Evolutionary conservation across 306 rosid species (phyloP).

Genomic region (Medicago truncatula): MtrunA17r5.0-ANR NC_053044.1:27508001-27508500

Average conservation of each 20-base stretch:
- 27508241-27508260: not conserved
- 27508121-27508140: constrained; percentile 84
- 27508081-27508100: constrained; percentile 86
- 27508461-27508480: not conserved
- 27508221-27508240: not conserved
- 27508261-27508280: not conserved
- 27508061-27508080: constrained; percentile 85
- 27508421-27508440: not conserved
- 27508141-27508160: constrained; percentile 24
- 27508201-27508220: not conserved
- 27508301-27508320: not conserved
- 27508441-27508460: not conserved
- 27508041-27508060: constrained; percentile 87
- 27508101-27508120: constrained; percentile 79
- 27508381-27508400: not conserved
- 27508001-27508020: constrained; percentile 85
- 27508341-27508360: not conserved
- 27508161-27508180: not conserved
- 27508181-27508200: not conserved
- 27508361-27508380: not conserved
- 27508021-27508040: constrained; percentile 81
- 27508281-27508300: not conserved
- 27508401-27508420: not conserved
- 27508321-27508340: not conserved
- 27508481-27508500: not conserved